A percentile compares a stretch with the other conserved stretches of the same genome.
These are phyloP conservation scores for Talaromyces sp. DNA, from an alignment of 2,329 filamentous ascomycete species.

Conservation along the genomic window DNA sequence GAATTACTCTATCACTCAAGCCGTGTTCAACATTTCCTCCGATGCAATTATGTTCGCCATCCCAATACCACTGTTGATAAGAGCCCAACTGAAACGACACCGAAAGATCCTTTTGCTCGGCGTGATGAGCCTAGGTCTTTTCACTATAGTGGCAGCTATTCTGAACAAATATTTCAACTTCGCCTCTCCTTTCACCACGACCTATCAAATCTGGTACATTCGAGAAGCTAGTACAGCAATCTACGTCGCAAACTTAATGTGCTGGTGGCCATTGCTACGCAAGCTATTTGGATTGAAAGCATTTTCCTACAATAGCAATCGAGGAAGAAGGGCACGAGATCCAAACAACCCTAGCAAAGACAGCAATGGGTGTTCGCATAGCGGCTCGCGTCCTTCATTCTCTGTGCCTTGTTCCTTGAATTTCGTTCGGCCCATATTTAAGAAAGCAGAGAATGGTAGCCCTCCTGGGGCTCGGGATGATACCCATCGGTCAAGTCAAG, in stretches of 20 bases:
- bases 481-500: conserved; percentile 18
- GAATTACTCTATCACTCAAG: conserved; percentile 46
- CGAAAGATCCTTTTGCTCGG: conserved; percentile 39
- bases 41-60: conserved; percentile 45
- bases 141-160: conserved; percentile 50
- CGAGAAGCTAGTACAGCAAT: conserved; percentile 45
- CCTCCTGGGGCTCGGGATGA: background rate
- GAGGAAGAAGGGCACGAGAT: conserved; percentile 15
- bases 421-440: conserved; percentile 9
- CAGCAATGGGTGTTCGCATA: conserved; percentile 18
- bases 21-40: conserved; percentile 49
- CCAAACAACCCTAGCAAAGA: conserved; percentile 22
- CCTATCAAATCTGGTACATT: conserved; percentile 48
- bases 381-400: conserved; percentile 25
- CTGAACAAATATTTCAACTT: conserved; percentile 53
- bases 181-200: conserved; percentile 37
- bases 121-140: conserved; percentile 43
- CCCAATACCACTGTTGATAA: conserved; percentile 40
- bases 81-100: conserved; percentile 36
- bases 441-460: conserved; percentile 8
- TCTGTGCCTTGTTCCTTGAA: conserved; percentile 16
- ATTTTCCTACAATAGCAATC: conserved; percentile 32
- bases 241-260: conserved; percentile 51
- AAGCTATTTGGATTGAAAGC: conserved; percentile 32
- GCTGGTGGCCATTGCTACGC: conserved; percentile 35